These are phyloP conservation scores for Naganishia albida DNA, from an alignment of 1,284 basidiomycete genomes.

Conservation along the genomic window DNA sequence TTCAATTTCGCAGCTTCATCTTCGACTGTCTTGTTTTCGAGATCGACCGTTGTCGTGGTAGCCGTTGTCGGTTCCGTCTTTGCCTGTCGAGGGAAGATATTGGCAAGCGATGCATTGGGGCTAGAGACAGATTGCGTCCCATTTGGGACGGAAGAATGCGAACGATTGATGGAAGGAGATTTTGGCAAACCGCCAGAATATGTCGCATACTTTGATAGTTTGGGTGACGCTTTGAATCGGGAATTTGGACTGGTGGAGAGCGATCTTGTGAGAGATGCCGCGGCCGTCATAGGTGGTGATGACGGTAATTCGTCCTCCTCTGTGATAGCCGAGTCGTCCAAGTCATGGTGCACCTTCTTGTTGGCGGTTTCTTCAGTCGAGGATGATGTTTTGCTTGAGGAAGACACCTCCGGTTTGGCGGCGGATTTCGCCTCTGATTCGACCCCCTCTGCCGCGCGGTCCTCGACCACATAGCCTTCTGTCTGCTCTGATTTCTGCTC, in stretches of 20 bases:
- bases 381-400: background rate
- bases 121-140: slow-evolving; percentile 8
- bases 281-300: slow-evolving; percentile 4
- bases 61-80: slow-evolving; percentile 32
- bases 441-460: background rate
- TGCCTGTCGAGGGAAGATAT: slow-evolving; percentile 27
- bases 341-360: background rate
- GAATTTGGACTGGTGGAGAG: slow-evolving; percentile 17
- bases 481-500: background rate
- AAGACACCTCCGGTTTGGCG: background rate
- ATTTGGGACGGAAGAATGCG: slow-evolving; percentile 13
- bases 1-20: background rate
- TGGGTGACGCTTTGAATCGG: slow-evolving; percentile 13
- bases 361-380: background rate
- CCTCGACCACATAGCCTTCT: slow-evolving; percentile 13
- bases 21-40: slow-evolving; percentile 9
- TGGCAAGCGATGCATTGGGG: slow-evolving; percentile 14
- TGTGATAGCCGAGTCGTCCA: slow-evolving; percentile 7
- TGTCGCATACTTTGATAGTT: slow-evolving; percentile 16
- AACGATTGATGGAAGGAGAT: slow-evolving; percentile 9
- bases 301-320: slow-evolving; percentile 6
- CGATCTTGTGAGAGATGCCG: slow-evolving; percentile 9
- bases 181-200: slow-evolving; percentile 11
- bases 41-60: slow-evolving; percentile 24
- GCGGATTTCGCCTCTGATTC: background rate